Evolutionary conservation across 495 filamentous ascomycete species (phyloP).

Genomic region (Melanomma pulvis-pyrius): DNA sequence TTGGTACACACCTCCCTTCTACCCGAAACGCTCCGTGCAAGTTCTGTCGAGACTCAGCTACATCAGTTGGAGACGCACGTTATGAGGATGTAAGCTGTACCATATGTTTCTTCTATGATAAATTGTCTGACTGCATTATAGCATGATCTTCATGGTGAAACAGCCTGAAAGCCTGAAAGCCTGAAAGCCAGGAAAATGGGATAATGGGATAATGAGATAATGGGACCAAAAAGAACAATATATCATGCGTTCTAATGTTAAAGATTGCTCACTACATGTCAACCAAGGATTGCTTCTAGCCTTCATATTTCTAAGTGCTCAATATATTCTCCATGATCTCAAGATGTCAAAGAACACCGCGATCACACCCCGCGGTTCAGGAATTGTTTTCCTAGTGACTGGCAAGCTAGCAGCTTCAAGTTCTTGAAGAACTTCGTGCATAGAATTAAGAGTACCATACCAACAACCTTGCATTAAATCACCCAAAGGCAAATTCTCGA

Average conservation of each 20-base stretch:
- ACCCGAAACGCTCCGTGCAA: slow-evolving; percentile 17
- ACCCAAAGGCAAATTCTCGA: background rate
- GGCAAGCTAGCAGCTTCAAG: background rate
- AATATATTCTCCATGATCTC: background rate
- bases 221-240: too few relatives aligned
- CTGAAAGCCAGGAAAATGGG: too few relatives aligned
- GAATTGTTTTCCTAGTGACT: background rate
- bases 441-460: slow-evolving; percentile 1
- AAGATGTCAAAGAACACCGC: background rate
- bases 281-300: too few relatives aligned
- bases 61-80: slow-evolving; percentile 9
- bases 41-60: slow-evolving; percentile 12
- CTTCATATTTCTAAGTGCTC: too few relatives aligned
- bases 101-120: background rate
- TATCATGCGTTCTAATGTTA: too few relatives aligned
- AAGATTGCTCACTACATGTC: too few relatives aligned
- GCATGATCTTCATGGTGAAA: too few relatives aligned
- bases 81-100: slow-evolving; percentile 8
- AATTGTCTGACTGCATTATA: slow-evolving; percentile 2
- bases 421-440: slow-evolving; percentile 1
- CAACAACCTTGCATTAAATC: background rate
- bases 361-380: background rate
- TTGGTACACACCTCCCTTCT: slow-evolving; percentile 8
- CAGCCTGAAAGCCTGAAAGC: too few relatives aligned
- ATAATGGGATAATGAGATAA: too few relatives aligned